Conservation (phyloP, 2,329 filamentous ascomycete species). For the Ophidiomyces ophidiicola region DNA sequence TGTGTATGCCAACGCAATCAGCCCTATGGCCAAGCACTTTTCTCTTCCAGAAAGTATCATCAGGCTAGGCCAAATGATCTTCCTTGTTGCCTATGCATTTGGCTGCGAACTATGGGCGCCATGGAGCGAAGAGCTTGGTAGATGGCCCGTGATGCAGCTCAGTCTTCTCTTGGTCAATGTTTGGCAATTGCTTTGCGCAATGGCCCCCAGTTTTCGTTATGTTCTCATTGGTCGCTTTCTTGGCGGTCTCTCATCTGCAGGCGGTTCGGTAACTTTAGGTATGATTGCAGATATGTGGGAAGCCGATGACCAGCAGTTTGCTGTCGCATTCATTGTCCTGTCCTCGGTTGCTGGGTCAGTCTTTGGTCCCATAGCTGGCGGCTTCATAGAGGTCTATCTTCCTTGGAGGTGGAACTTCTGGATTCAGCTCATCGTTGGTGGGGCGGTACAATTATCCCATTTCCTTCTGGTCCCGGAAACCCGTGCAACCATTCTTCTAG, state of each 20-base stretch:
- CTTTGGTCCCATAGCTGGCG: slow-evolving; percentile 40
- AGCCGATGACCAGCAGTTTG: slow-evolving; percentile 45
- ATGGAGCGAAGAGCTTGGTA: slow-evolving; percentile 70
- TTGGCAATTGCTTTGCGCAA: slow-evolving; percentile 58
- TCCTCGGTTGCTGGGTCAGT: slow-evolving; percentile 44
- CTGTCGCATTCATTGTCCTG: slow-evolving; percentile 49
- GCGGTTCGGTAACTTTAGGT: slow-evolving; percentile 52
- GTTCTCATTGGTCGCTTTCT: slow-evolving; percentile 58
- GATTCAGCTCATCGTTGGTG: slow-evolving; percentile 49
- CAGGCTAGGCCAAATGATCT: slow-evolving; percentile 60
- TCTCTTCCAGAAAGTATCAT: slow-evolving; percentile 54
- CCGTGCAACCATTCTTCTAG: slow-evolving; percentile 45
- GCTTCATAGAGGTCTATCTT: slow-evolving; percentile 39
- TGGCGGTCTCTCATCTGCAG: slow-evolving; percentile 50
- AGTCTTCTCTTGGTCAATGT: slow-evolving; percentile 64
- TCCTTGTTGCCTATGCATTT: slow-evolving; percentile 66
- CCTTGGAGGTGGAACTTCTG: slow-evolving; percentile 52
- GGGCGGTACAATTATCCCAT: slow-evolving; percentile 40
- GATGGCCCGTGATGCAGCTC: slow-evolving; percentile 60
- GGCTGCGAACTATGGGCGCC: slow-evolving; percentile 81
- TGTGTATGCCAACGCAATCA: slow-evolving; percentile 56
- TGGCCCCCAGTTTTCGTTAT: slow-evolving; percentile 58
- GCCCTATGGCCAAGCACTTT: slow-evolving; percentile 53
- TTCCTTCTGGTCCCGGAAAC: slow-evolving; percentile 44
- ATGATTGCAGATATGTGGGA: slow-evolving; percentile 54